These are phyloP conservation scores for Amorphotheca resinae DNA, from an alignment of 495 filamentous ascomycete species.

Conservation along the genomic window DNA sequence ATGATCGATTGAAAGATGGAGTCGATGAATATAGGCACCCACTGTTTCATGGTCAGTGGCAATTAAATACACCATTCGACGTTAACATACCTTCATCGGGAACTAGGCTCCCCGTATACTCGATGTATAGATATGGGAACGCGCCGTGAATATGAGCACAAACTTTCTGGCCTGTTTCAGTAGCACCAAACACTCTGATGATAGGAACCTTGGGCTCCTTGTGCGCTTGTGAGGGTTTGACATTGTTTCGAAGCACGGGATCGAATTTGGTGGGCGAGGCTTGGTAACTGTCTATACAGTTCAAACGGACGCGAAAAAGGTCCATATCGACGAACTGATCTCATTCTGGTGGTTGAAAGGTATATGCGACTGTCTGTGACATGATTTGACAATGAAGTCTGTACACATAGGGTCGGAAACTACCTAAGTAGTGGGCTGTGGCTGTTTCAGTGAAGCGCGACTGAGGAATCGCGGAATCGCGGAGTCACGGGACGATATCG, in stretches of 20 bases:
- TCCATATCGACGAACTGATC: constrained; percentile 31
- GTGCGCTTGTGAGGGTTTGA: constrained; percentile 33
- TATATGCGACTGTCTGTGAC: neutral
- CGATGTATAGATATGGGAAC: constrained; percentile 86
- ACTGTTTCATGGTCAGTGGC: constrained; percentile 32
- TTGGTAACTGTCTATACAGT: constrained; percentile 93
- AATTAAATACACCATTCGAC: neutral
- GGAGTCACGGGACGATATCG: no score
- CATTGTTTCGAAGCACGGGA: constrained; percentile 54
- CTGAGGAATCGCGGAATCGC: no score
- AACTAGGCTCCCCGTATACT: constrained; percentile 63
- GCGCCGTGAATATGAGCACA: constrained; percentile 95
- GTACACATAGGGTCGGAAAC: no score
- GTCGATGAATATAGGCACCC: constrained; percentile 51
- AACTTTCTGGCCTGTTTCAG: constrained; percentile 90
- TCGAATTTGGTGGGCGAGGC: constrained; percentile 66
- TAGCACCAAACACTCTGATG: constrained; percentile 83
- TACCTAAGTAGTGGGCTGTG: neutral
- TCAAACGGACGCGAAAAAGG: constrained; percentile 73
- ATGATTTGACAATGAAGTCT: neutral
- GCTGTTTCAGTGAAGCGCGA: constrained; percentile 2
- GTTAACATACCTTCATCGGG: constrained; percentile 46
- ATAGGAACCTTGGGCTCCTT: constrained; percentile 68
- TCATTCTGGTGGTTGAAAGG: constrained; percentile 1
- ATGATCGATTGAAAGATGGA: constrained; percentile 75